Percentiles rank a stretch among this genome's conserved stretches.
Evolutionary conservation across 2,329 filamentous ascomycete genomes (phyloP).

Genomic region (Ascochyta clinopodiicola): DNA sequence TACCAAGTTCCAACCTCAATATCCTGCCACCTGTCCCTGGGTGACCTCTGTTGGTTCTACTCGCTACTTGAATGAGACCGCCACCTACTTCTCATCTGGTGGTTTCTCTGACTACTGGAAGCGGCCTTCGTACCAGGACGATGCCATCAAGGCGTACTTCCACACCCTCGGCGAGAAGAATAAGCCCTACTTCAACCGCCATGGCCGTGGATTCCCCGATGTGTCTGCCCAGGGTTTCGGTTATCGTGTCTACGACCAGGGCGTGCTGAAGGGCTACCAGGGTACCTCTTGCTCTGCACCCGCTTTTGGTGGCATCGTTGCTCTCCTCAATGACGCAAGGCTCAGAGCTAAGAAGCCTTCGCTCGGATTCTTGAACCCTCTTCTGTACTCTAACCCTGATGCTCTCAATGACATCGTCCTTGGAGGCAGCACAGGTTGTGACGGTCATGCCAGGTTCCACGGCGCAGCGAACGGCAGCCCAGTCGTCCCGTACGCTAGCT

Average conservation of each 20-base stretch:
- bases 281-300: constrained; percentile 63
- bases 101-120: constrained; percentile 60
- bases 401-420: constrained; percentile 56
- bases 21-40: constrained; percentile 71
- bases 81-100: constrained; percentile 57
- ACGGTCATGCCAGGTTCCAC: constrained; percentile 35
- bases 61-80: constrained; percentile 50
- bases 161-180: constrained; percentile 50
- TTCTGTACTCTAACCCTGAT: constrained; percentile 58
- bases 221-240: constrained; percentile 63
- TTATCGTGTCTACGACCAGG: constrained; percentile 47
- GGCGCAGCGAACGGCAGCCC: constrained; percentile 39
- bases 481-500: constrained; percentile 38
- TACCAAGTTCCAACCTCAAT: constrained; percentile 65
- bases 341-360: constrained; percentile 57
- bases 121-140: constrained; percentile 56
- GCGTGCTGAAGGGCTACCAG: constrained; percentile 47
- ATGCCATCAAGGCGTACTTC: constrained; percentile 55
- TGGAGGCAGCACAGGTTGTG: constrained; percentile 48
- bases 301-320: constrained; percentile 63
- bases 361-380: constrained; percentile 67
- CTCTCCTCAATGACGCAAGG: constrained; percentile 67
- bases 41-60: constrained; percentile 71
- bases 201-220: constrained; percentile 68
- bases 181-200: constrained; percentile 56